Conservation (phyloP, 2,329 filamentous ascomycete genomes). For the Aspergillus latus region DNA sequence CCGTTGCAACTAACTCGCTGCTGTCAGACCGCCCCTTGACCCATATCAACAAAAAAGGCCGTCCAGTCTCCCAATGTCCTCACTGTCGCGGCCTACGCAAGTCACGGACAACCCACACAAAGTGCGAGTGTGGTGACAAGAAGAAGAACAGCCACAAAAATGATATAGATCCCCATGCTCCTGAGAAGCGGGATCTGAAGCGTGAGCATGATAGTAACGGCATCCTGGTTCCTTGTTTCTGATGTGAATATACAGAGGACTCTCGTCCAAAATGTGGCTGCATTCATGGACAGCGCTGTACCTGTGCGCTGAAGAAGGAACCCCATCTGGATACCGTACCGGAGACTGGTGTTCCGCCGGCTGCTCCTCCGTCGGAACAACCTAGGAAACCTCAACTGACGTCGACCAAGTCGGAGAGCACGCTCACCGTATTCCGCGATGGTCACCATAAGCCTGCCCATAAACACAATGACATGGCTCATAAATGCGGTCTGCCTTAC, state of each 20-base stretch:
- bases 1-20: constrained; percentile 13
- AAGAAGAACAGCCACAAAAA: constrained; percentile 58
- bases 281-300: constrained; percentile 59
- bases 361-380: constrained; percentile 45
- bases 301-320: constrained; percentile 62
- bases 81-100: constrained; percentile 97
- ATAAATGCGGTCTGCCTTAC: constrained; percentile 63
- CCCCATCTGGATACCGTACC: constrained; percentile 50
- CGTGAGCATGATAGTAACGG: constrained; percentile 37
- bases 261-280: constrained; percentile 49
- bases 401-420: constrained; percentile 59
- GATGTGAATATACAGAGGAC: constrained; percentile 37
- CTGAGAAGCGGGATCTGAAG: constrained; percentile 40
- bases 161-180: constrained; percentile 34
- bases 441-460: constrained; percentile 66
- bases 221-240: constrained; percentile 30
- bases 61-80: constrained; percentile 94
- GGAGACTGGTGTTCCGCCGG: constrained; percentile 45
- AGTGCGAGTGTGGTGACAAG: constrained; percentile 97
- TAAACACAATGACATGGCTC: constrained; percentile 63
- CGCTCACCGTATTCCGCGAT: constrained; percentile 61
- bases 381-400: constrained; percentile 57
- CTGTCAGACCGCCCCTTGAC: constrained; percentile 78
- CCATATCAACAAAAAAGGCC: constrained; percentile 96
- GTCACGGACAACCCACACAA: constrained; percentile 88